Conservation (phyloP, 495 filamentous ascomycete species). For the Neurospora sublineolata region DNA sequence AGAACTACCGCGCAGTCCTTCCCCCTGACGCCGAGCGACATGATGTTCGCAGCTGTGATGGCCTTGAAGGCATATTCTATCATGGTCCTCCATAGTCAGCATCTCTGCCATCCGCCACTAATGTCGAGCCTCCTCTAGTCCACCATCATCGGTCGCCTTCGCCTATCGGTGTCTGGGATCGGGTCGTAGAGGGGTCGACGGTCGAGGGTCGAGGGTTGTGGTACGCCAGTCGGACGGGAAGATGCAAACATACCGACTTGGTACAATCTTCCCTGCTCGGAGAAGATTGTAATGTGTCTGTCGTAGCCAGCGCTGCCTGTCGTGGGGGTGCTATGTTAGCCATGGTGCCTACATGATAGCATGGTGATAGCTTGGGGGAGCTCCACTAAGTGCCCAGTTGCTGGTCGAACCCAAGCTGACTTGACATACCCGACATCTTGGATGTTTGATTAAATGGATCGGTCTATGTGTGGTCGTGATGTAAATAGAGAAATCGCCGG, state of each 20-base stretch:
- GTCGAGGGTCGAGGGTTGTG: not conserved
- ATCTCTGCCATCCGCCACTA: not conserved
- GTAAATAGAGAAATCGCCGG: not conserved
- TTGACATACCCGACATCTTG: constrained; percentile 35
- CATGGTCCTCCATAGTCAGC: constrained; percentile 18
- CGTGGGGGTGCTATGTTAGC: constrained; percentile 11
- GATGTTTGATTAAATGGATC: constrained; percentile 9
- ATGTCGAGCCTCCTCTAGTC: not conserved
- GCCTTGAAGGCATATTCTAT: constrained; percentile 99
- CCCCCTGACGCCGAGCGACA: constrained; percentile 87
- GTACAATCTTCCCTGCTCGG: constrained; percentile 92
- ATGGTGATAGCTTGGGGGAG: not conserved
- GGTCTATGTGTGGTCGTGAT: not conserved
- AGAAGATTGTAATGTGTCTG: constrained; percentile 99
- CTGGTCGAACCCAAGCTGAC: constrained; percentile 13
- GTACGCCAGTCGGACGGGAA: not conserved
- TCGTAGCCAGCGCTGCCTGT: constrained; percentile 93
- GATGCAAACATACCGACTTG: constrained; percentile 79
- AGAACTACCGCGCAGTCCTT: constrained; percentile 95
- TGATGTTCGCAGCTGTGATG: constrained; percentile 97
- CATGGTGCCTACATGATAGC: constrained; percentile 1
- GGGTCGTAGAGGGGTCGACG: constrained; percentile 1
- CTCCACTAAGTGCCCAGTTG: constrained; percentile 7
- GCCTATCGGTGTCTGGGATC: not conserved
- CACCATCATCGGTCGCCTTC: not conserved